Conservation (phyloP, 805 yeast species). For the Candida xiaguanensis region DNA sequence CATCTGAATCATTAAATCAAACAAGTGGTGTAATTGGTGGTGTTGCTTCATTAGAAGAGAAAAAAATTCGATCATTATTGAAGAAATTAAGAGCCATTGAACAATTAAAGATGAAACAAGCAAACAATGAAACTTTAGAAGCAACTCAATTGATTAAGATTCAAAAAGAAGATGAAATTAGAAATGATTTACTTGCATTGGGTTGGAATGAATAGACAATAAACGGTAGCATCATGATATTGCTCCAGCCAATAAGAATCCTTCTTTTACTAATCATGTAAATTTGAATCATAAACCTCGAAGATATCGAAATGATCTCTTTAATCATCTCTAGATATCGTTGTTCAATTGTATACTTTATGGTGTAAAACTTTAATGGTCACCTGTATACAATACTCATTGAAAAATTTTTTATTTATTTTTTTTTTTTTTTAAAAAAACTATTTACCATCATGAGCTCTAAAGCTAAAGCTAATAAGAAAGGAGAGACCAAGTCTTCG, state of each 20-base stretch:
- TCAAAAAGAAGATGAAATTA: slow-evolving; percentile 76
- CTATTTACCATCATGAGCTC: slow-evolving; percentile 5
- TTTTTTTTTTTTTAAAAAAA: not conserved
- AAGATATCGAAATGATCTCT: too few relatives aligned
- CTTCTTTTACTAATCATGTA: not conserved
- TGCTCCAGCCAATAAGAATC: not conserved
- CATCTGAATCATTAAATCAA: slow-evolving; percentile 10
- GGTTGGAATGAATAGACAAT: slow-evolving; percentile 53
- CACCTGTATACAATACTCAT: not conserved
- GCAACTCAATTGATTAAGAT: slow-evolving; percentile 91
- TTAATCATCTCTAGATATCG: too few relatives aligned
- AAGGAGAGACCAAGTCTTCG: slow-evolving; percentile 28
- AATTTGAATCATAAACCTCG: too few relatives aligned
- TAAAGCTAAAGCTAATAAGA: slow-evolving; percentile 9
- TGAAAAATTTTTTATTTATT: slow-evolving; percentile 3
- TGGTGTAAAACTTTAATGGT: too few relatives aligned
- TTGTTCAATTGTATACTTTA: too few relatives aligned
- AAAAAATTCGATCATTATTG: slow-evolving; percentile 83
- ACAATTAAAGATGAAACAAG: slow-evolving; percentile 79
- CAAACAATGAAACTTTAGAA: slow-evolving; percentile 79
- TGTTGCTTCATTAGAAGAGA: slow-evolving; percentile 75
- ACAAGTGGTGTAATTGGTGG: slow-evolving; percentile 49
- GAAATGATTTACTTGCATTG: slow-evolving; percentile 65
- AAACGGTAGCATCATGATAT: not conserved
- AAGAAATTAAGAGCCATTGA: slow-evolving; percentile 97